A percentile compares a stretch with the other conserved stretches of the same genome.
Conservation (phyloP, 2,329 filamentous ascomycete genomes). For the Ophiostoma sp. region DNA sequence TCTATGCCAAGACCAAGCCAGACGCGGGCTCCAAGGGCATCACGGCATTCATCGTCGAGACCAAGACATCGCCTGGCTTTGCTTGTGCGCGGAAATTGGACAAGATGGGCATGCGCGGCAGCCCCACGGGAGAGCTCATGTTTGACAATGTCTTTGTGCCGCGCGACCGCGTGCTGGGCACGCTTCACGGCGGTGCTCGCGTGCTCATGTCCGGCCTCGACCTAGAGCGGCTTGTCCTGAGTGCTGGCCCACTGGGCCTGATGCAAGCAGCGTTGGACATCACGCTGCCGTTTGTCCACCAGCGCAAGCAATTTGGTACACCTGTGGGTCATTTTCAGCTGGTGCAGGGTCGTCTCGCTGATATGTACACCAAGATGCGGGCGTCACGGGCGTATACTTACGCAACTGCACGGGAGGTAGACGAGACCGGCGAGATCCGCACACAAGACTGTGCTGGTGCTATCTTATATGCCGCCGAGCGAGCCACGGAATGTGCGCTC, state of each 20-base stretch:
- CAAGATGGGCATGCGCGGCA: slow-evolving; percentile 97
- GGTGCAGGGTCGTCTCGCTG: slow-evolving; percentile 84
- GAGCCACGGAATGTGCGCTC: slow-evolving; percentile 78
- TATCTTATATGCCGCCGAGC: slow-evolving; percentile 87
- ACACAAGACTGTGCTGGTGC: slow-evolving; percentile 94
- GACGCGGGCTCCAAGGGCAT: slow-evolving; percentile 80
- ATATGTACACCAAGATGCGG: slow-evolving; percentile 94
- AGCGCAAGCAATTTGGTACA: slow-evolving; percentile 77
- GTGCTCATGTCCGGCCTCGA: slow-evolving; percentile 97
- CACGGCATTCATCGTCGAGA: slow-evolving; percentile 84
- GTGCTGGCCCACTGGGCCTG: slow-evolving; percentile 81
- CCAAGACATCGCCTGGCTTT: slow-evolving; percentile 63
- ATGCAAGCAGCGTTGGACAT: slow-evolving; percentile 91
- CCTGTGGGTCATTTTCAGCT: slow-evolving; percentile 91
- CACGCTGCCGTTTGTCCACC: slow-evolving; percentile 80
- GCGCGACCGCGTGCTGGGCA: slow-evolving; percentile 70
- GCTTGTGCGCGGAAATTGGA: slow-evolving; percentile 85
- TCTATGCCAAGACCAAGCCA: slow-evolving; percentile 94
- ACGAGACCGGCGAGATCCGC: slow-evolving; percentile 65
- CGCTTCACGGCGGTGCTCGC: slow-evolving; percentile 73
- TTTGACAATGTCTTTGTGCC: slow-evolving; percentile 92
- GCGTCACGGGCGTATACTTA: slow-evolving; percentile 85
- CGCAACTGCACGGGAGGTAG: slow-evolving; percentile 69
- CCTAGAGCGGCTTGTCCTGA: slow-evolving; percentile 85
- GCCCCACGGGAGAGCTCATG: slow-evolving; percentile 88